Conservation (phyloP, 208 protist genomes). For the Leishmania arabica region DNA sequence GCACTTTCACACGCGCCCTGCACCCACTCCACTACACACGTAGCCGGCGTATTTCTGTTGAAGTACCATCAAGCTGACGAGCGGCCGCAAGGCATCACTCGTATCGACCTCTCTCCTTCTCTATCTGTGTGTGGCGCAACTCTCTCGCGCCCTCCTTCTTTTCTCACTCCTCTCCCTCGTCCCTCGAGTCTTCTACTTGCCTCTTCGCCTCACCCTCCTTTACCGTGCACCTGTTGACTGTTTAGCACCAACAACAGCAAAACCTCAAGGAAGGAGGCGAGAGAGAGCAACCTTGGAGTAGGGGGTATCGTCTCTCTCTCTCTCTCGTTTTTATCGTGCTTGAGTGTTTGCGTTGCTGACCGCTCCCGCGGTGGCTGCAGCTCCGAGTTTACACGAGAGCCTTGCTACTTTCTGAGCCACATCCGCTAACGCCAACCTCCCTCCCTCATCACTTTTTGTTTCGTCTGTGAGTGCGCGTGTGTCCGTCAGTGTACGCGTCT, state of each 20-base stretch:
- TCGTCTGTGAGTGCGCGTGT: too few relatives aligned
- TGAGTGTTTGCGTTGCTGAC: too few relatives aligned
- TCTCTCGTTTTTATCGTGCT: neutral
- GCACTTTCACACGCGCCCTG: neutral
- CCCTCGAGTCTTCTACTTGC: neutral
- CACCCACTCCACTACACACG: neutral
- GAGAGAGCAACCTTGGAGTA: neutral
- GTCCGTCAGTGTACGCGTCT: too few relatives aligned
- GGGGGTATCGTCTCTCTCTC: neutral
- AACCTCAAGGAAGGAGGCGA: neutral
- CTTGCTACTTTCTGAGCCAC: neutral
- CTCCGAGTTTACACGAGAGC: too few relatives aligned
- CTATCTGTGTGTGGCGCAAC: neutral
- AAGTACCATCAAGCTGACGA: neutral
- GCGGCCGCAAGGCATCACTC: neutral
- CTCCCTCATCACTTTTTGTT: too few relatives aligned
- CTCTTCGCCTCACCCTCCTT: neutral
- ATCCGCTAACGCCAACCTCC: too few relatives aligned
- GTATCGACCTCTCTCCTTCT: neutral
- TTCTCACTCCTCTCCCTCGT: too few relatives aligned
- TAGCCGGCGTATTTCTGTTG: neutral
- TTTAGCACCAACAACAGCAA: neutral
- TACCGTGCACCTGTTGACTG: too few relatives aligned
- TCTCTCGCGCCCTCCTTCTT: neutral
- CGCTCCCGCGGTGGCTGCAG: too few relatives aligned